phyloP scores from a whole-genome alignment of 73 alveolate genomes.

The Uronychia setigera region DNA sequence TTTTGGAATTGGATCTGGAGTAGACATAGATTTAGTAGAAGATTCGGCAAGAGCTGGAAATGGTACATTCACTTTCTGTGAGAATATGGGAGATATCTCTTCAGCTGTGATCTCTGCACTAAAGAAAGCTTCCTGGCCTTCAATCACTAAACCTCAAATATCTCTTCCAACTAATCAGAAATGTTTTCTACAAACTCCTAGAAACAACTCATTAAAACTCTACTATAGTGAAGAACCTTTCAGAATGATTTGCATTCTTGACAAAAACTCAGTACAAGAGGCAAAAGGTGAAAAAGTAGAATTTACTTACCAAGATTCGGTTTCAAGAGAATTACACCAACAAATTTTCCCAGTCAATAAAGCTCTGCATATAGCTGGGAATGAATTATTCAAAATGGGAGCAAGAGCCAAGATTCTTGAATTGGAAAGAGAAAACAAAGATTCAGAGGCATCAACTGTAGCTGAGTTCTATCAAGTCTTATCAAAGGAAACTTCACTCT shows the following conservation, averaged over 20 bases:
- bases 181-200: not conserved
- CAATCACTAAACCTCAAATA: not conserved
- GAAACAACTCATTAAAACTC: not conserved
- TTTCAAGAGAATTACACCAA: not conserved
- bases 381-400: not conserved
- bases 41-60: conserved; percentile 51
- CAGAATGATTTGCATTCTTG: not conserved
- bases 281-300: not conserved
- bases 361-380: not conserved
- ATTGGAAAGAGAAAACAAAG: not conserved
- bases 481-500: not conserved
- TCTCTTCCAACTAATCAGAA: not conserved
- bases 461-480: not conserved
- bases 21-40: conserved; percentile 34
- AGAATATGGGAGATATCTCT: no score
- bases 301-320: not conserved
- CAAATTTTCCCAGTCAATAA: not conserved
- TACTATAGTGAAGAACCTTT: conserved; percentile 21
- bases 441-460: not conserved
- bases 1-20: conserved; percentile 73
- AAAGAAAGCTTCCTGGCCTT: not conserved
- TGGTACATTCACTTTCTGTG: conserved; percentile 27
- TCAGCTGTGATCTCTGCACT: not conserved
- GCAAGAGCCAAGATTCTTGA: not conserved
- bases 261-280: not conserved